A percentile compares a stretch with the other conserved stretches of the same genome.
phyloP scores from a whole-genome alignment of 2,329 filamentous ascomycete species.

The Thermoascus crustaceus region DNA sequence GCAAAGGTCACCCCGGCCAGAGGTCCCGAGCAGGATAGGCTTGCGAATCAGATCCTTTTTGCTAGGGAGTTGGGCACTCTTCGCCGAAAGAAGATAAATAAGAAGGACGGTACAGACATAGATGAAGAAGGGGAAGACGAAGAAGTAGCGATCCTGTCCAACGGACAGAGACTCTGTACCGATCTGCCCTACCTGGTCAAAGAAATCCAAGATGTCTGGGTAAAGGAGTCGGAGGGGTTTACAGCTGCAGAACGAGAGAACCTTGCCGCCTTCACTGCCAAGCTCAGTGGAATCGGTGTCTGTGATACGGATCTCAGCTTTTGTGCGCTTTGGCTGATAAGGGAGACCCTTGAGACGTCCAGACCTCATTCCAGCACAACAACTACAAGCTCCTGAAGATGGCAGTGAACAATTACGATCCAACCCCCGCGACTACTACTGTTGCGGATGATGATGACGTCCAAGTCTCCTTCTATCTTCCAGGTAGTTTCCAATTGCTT shows the following conservation, averaged over 20 bases:
- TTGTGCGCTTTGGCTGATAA: constrained; percentile 2
- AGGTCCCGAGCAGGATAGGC: constrained; percentile 6
- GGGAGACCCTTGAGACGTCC: not conserved
- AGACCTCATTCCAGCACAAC: not conserved
- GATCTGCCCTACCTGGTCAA: constrained; percentile 3
- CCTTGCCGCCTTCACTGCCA: constrained; percentile 3
- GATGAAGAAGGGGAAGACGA: not conserved
- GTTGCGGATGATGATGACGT: not conserved
- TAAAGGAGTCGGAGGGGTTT: not conserved
- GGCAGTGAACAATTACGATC: constrained; percentile 2
- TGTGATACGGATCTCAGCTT: not conserved
- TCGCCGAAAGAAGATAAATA: not conserved
- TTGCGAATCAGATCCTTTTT: constrained; percentile 4
- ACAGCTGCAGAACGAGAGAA: constrained; percentile 1
- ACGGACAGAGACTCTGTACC: constrained; percentile 1
- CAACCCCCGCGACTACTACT: not conserved
- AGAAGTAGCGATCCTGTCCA: constrained; percentile 1
- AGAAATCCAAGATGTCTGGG: constrained; percentile 1
- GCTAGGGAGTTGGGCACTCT: constrained; percentile 2
- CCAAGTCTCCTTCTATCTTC: too few species aligned
- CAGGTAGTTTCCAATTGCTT: too few species aligned
- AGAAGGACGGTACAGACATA: not conserved
- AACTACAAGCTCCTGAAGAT: constrained; percentile 1
- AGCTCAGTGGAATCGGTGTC: constrained; percentile 3
- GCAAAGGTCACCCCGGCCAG: constrained; percentile 6